phyloP scores from a whole-genome alignment of 139 green algal species.

The Chlorella sp. region DNA sequence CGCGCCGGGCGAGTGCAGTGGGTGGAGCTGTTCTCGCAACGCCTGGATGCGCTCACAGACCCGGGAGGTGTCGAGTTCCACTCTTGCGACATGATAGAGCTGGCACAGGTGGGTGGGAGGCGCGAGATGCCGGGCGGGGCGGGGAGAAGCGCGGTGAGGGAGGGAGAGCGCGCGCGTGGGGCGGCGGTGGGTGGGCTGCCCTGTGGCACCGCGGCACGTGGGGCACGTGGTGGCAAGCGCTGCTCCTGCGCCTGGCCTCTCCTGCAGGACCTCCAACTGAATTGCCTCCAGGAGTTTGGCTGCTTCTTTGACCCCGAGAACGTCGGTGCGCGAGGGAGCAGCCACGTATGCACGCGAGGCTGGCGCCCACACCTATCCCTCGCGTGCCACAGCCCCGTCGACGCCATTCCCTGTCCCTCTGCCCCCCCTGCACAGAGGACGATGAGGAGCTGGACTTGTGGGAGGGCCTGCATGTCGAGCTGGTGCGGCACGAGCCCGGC shows the following conservation, averaged over 20 bases:
- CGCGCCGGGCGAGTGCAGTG: too few species aligned
- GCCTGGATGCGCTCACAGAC: too few species aligned
- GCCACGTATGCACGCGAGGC: neutral
- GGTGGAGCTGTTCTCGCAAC: too few species aligned
- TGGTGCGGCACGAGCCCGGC: neutral
- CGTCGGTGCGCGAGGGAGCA: neutral
- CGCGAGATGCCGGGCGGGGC: too few species aligned
- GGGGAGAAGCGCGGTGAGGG: too few species aligned
- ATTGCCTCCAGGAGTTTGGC: neutral
- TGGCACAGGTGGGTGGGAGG: too few species aligned
- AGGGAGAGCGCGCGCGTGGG: too few species aligned
- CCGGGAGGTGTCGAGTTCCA: too few species aligned
- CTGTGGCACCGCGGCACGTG: too few species aligned
- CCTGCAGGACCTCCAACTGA: neutral
- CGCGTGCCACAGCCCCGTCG: neutral
- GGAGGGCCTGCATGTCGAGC: slow-evolving; percentile 1
- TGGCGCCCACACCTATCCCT: neutral
- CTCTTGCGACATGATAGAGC: too few species aligned
- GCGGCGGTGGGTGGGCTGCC: too few species aligned
- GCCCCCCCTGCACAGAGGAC: neutral
- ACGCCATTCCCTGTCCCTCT: neutral
- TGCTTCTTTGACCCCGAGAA: neutral
- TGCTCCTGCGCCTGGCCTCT: neutral
- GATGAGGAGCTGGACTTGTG: slow-evolving; percentile 15
- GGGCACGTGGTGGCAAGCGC: neutral